Conservation (phyloP, 1,139 yeast genomes). For the Pichia sp. region DNA sequence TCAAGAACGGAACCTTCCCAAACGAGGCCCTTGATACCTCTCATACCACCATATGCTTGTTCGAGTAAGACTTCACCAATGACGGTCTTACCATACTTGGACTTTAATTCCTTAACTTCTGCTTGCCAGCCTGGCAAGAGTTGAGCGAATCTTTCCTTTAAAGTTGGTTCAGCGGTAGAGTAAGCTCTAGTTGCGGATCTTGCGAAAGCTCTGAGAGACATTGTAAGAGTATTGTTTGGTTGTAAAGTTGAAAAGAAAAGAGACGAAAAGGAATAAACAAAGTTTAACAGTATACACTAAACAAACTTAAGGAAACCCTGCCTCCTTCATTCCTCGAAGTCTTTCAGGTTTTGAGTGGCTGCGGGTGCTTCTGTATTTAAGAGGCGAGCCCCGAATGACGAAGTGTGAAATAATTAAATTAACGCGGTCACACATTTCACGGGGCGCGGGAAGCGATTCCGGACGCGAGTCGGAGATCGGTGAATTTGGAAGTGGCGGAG, state of each 20-base stretch:
- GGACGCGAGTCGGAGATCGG: too few relatives aligned
- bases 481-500: too few relatives aligned
- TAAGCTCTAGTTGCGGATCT: constrained; percentile 34
- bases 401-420: too few relatives aligned
- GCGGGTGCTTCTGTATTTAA: too few relatives aligned
- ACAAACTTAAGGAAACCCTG: too few relatives aligned
- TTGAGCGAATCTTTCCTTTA: constrained; percentile 91
- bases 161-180: constrained; percentile 58
- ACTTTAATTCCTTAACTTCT: constrained; percentile 82
- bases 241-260: not conserved
- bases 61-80: constrained; percentile 92
- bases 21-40: constrained; percentile 95
- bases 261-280: not conserved
- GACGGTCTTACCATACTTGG: constrained; percentile 82
- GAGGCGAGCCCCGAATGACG: too few relatives aligned
- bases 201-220: constrained; percentile 27
- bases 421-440: too few relatives aligned
- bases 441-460: too few relatives aligned
- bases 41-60: constrained; percentile 99
- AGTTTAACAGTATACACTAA: not conserved
- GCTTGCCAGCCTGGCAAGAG: constrained; percentile 88
- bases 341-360: too few relatives aligned
- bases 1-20: constrained; percentile 99
- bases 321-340: too few relatives aligned
- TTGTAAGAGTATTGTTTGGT: constrained; percentile 1